Base-by-base conservation (phyloP, 306 rosid species). In the Comarum palustre region DNA sequence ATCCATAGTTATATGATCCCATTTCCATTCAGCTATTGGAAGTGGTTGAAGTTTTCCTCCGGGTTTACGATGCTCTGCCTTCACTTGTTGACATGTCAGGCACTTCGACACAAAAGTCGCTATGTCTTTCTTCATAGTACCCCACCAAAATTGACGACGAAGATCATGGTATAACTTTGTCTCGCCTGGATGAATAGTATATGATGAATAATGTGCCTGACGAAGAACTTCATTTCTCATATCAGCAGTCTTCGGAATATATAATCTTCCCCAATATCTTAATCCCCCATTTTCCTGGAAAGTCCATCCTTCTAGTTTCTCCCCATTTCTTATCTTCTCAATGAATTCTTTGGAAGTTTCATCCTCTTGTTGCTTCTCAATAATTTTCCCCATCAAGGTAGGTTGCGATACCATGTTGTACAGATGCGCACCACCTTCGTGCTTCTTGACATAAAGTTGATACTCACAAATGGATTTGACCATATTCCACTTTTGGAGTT, bases 101-200 rank as follows among this genome's bases (percentile, higher is more conserved):
- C 31, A 29, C 31, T 29, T 29, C 31, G 31, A 39, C 10, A 39
- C 42, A 6, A 39, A 39, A 39, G 10, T 6, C 10, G 42, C 42
- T 39, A 39, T 39, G 10, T 39, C 42, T 6, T 45, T 45, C 63
- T 70, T 51, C 47, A 48, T 27, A 25, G 34, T 17, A 70, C 20
- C 34, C 36, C 12, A 42, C 52, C n/a, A 20, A 70, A 13, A 39
- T 48, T 51, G 74, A 34, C 4, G 45, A 10, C 19, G 45, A 3
- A 45, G 46, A 17, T 32, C 36, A 32, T 31, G 10, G 13, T 41
- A 32, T 46, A 51, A 31, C 41, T 61, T 10, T 32, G 4, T 13
- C 47, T 47, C 8, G 47, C 77, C 63, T 62, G 32, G 71, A 64
- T 64, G 52, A 45, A 46, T 34, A 32, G 16, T 32, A 48, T 63